These are phyloP conservation scores for Penicillium corylophilum DNA, from an alignment of 2,329 filamentous ascomycete genomes.

Conservation along the genomic window DNA sequence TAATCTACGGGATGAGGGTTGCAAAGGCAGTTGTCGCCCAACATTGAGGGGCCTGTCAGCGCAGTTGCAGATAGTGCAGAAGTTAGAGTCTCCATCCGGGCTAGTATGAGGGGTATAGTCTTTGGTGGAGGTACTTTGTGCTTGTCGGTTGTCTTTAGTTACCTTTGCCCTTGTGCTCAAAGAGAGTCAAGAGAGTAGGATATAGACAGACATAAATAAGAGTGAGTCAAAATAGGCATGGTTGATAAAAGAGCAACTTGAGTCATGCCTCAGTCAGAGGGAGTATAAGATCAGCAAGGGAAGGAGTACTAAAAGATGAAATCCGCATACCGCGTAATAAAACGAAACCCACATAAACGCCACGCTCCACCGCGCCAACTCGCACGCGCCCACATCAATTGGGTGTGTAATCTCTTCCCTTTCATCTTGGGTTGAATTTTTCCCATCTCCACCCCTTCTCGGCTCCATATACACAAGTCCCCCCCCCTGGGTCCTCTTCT, in stretches of 20 bases:
- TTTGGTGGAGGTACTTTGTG: constrained; percentile 1
- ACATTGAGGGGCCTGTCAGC: constrained; percentile 5
- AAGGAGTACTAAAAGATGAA: constrained; percentile 4
- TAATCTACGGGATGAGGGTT: neutral
- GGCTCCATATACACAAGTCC: constrained; percentile 5
- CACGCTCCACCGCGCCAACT: constrained; percentile 9
- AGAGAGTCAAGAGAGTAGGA: neutral
- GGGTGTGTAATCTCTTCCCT: constrained; percentile 7
- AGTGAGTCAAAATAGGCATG: neutral
- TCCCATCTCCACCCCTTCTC: constrained; percentile 14
- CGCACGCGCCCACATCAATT: constrained; percentile 4
- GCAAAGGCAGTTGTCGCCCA: neutral
- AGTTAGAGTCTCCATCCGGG: constrained; percentile 21
- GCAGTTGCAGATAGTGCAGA: constrained; percentile 10
- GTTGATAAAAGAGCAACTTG: neutral
- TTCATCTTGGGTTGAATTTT: too few species aligned
- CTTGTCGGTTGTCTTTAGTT: neutral
- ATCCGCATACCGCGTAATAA: constrained; percentile 14
- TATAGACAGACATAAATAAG: neutral
- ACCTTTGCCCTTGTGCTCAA: too few species aligned
- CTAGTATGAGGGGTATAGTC: constrained; percentile 27
- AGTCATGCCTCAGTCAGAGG: neutral
- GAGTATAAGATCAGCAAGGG: neutral
- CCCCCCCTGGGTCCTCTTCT: constrained; percentile 1
- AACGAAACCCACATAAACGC: constrained; percentile 5